Conservation (phyloP, 148 eudicot genomes). For the Rhododendron henanense region DNA sequence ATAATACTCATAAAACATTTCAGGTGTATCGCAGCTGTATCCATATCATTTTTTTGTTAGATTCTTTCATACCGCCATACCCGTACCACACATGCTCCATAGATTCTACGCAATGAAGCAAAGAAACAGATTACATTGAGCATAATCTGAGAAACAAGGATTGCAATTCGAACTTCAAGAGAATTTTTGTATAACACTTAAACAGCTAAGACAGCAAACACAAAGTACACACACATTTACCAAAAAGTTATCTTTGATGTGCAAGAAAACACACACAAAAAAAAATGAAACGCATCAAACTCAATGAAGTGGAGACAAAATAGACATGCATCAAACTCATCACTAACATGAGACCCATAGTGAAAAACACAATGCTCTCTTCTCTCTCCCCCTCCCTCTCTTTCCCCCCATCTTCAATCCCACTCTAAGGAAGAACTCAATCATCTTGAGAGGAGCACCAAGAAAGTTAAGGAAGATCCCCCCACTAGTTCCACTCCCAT, state of each 20-base stretch:
- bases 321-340: neutral
- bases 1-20: neutral
- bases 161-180: neutral
- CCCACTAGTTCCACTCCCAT: too few relatives aligned
- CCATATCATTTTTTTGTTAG: neutral
- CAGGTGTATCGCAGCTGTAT: neutral
- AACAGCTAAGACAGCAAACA: neutral
- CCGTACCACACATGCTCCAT: neutral
- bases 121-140: neutral
- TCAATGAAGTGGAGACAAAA: neutral
- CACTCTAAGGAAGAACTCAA: too few relatives aligned
- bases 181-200: neutral
- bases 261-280: neutral
- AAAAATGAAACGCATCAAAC: neutral
- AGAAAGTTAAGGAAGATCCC: too few relatives aligned
- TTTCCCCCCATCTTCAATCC: too few relatives aligned
- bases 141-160: neutral
- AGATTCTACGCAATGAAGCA: constrained; percentile 1
- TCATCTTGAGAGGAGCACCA: too few relatives aligned
- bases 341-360: too few relatives aligned
- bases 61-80: neutral
- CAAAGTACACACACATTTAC: neutral
- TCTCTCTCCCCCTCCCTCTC: too few relatives aligned
- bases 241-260: neutral
- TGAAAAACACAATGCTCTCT: too few relatives aligned